Conservation (phyloP, 352 stramenopile species). For the Phytophthora fragariae region DNA sequence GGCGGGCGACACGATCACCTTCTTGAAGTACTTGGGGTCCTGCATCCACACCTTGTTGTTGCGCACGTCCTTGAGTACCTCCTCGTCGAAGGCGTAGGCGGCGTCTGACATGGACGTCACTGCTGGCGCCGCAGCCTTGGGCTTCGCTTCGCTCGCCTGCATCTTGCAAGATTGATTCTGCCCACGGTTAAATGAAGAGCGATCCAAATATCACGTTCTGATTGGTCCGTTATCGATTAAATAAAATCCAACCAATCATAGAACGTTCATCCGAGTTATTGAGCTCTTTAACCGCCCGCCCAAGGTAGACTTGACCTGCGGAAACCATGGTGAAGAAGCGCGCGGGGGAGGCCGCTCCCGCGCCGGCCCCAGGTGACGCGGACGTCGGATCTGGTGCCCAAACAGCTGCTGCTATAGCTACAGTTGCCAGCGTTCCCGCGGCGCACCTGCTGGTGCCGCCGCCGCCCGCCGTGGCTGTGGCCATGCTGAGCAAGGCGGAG, state of each 20-base stretch:
- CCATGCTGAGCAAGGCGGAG: conserved; percentile 74
- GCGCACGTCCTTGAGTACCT: conserved; percentile 86
- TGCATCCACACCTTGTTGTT: conserved; percentile 92
- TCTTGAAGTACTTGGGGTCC: conserved; percentile 96
- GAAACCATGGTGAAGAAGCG: conserved; percentile 58
- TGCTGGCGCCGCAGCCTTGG: conserved; percentile 6
- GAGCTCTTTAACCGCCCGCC: not conserved
- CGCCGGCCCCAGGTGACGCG: conserved; percentile 20
- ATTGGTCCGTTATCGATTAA: not conserved
- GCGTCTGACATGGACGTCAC: conserved; percentile 59
- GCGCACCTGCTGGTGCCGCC: conserved; percentile 32
- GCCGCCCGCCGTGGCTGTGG: conserved; percentile 47
- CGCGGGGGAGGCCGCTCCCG: conserved; percentile 11
- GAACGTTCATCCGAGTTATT: not conserved
- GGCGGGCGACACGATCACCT: conserved; percentile 94
- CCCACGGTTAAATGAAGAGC: not conserved
- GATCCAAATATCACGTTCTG: not conserved
- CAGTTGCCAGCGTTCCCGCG: not conserved
- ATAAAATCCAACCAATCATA: not conserved
- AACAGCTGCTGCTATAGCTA: not conserved
- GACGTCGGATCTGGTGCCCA: conserved; percentile 7
- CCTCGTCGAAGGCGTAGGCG: conserved; percentile 85
- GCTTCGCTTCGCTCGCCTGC: conserved; percentile 38
- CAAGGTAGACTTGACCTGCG: conserved; percentile 2
- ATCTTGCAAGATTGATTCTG: conserved; percentile 36